Conservation (phyloP, 2,329 filamentous ascomycete genomes). For the Neopestalotiopsis sp. region DNA sequence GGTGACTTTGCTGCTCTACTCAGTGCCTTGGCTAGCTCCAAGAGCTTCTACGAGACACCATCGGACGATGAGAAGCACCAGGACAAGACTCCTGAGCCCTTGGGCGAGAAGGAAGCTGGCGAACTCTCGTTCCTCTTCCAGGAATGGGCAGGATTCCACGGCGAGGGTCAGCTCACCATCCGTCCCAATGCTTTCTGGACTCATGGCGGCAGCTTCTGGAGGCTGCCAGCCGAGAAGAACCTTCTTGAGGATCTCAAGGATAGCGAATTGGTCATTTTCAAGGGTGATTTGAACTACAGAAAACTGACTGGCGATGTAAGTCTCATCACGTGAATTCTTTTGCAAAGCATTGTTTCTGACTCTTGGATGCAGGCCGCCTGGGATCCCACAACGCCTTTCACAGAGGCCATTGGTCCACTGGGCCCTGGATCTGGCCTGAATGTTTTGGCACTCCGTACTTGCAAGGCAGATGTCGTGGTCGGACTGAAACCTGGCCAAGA, state of each 20-base stretch:
- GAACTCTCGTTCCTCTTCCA: conserved; percentile 79
- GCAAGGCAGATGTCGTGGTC: conserved; percentile 95
- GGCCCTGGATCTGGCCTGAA: conserved; percentile 83
- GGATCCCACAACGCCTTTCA: conserved; percentile 87
- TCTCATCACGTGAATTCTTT: conserved; percentile 21
- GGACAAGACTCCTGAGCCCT: conserved; percentile 61
- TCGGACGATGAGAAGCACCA: conserved; percentile 69
- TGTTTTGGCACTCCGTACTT: conserved; percentile 85
- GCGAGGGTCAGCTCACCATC: conserved; percentile 81
- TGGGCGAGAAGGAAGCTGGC: conserved; percentile 70
- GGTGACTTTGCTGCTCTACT: conserved; percentile 85
- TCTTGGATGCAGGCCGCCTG: conserved; percentile 65
- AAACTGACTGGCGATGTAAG: conserved; percentile 89
- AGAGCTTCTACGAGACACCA: conserved; percentile 76
- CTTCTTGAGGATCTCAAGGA: conserved; percentile 79
- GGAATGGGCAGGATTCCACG: conserved; percentile 80
- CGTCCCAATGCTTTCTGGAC: conserved; percentile 94
- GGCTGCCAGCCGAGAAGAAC: conserved; percentile 72
- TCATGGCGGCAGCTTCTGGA: conserved; percentile 84
- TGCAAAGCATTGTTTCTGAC: background rate
- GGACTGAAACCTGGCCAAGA: conserved; percentile 83
- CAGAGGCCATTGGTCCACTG: conserved; percentile 82
- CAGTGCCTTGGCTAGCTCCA: conserved; percentile 76
- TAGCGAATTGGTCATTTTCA: conserved; percentile 91
- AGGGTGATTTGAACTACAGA: conserved; percentile 95